Percentiles rank a stretch among this genome's conserved stretches.
These are phyloP conservation scores for Lycium ferocissimum DNA, from an alignment of 257 asterid species.

Conservation along the genomic window DNA sequence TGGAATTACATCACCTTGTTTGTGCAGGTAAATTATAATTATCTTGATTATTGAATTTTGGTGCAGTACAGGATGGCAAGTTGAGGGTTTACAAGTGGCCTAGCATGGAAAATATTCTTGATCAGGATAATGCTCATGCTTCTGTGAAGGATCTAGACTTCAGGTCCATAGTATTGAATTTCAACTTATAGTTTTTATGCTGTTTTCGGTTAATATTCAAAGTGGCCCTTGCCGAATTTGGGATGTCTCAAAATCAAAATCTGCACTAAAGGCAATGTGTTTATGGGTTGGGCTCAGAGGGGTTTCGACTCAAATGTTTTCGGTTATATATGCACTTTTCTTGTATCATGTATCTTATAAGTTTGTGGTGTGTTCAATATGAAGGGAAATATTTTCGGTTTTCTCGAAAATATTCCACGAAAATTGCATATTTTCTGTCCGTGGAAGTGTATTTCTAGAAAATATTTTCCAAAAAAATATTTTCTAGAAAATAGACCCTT, in stretches of 20 bases:
- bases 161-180: slow-evolving; percentile 57
- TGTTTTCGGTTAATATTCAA: too few species aligned
- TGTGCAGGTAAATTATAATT: slow-evolving; percentile 22
- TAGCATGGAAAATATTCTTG: slow-evolving; percentile 69
- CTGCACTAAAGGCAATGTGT: neutral
- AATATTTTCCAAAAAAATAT: too few species aligned
- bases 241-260: too few species aligned
- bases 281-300: neutral
- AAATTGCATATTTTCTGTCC: too few species aligned
- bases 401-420: too few species aligned
- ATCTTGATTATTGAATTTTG: slow-evolving; percentile 43
- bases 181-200: too few species aligned
- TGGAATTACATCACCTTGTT: slow-evolving; percentile 24
- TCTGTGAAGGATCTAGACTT: slow-evolving; percentile 90
- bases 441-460: too few species aligned
- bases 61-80: slow-evolving; percentile 90
- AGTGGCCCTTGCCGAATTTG: too few species aligned
- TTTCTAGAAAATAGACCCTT: too few species aligned
- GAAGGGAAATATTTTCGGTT: too few species aligned
- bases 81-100: slow-evolving; percentile 95
- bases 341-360: too few species aligned
- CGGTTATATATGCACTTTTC: slow-evolving; percentile 54
- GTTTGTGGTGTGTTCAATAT: too few species aligned
- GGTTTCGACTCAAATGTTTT: slow-evolving; percentile 34
- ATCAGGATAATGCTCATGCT: slow-evolving; percentile 66